Evolutionary conservation across 2,329 filamentous ascomycete species (phyloP), one percentile per base, ranked within the genome.

Genomic region (Penicillium sp.): DNA sequence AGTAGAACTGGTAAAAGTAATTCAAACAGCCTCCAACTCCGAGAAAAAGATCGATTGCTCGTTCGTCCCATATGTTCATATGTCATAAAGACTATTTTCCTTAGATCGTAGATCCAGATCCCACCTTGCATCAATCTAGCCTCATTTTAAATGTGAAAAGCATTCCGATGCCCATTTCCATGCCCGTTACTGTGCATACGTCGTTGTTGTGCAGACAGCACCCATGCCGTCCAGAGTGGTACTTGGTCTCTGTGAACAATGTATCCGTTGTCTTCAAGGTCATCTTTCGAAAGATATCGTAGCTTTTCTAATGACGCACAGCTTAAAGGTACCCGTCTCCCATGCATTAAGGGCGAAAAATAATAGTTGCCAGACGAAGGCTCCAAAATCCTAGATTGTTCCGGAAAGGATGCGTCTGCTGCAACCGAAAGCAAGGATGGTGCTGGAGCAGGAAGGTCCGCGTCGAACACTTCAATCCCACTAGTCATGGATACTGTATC

Each of bases 401-500:
- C 48, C 21, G 35, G 29, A 19, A 41, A 39, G 1, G 57, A 54
- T 3, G 65, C 57, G 14, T 59, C 59, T 5, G 64, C 53, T 13
- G 65, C 59, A 45, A 68, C 41, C 11, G 63, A 63, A n/a, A 65
- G 47, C 13, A 63, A 60, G 8, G 60, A 62, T 1, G 55, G 47
- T 21, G 54, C 26, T n/a, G 56, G 53, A 8, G 33, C 27, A 13
- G 47, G n/a, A 7, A 41, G 22, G 9, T 35, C 33, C 19, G 16
- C 31, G 43, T 66, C 57, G 22, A 62, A 64, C 3, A 65, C 55
- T 31, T 67, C 65, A 2, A 59, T 59, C 1, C 59, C 60, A 5
- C 52, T 58, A 3, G 64, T 57, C 35, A 58, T 63, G 24, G 63
- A 73, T 33, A 68, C 71, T 26, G 78, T 75, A 57, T 85, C 81